These are phyloP conservation scores for Suillus tomentosus DNA, from an alignment of 768 basidiomycete genomes.

Conservation along the genomic window DNA sequence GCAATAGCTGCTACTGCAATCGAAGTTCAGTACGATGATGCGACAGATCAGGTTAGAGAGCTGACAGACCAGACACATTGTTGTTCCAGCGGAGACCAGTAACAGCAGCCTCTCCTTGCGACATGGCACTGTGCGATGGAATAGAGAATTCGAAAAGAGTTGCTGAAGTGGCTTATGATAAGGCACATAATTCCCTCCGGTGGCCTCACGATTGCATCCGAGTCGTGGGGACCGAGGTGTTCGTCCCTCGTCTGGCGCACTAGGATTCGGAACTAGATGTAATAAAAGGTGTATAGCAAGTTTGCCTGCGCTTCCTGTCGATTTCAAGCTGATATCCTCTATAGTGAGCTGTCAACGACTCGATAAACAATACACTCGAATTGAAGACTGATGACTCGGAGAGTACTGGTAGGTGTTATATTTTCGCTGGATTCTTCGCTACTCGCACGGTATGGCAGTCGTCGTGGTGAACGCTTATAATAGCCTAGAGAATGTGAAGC, in stretches of 20 bases:
- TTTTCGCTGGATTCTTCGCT: not conserved
- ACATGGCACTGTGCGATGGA: not conserved
- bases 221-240: not conserved
- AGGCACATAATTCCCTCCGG: not conserved
- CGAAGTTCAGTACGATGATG: not conserved
- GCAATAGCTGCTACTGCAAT: not conserved
- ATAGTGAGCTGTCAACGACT: not conserved
- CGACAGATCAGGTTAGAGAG: not conserved
- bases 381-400: not conserved
- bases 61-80: not conserved
- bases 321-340: not conserved
- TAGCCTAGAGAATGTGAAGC: not conserved
- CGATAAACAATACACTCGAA: not conserved
- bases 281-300: not conserved
- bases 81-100: not conserved
- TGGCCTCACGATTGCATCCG: not conserved
- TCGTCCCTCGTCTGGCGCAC: not conserved
- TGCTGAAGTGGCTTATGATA: not conserved
- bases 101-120: not conserved
- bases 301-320: not conserved
- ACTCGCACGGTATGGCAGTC: constrained; percentile 5
- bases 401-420: not conserved
- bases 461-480: constrained; percentile 1
- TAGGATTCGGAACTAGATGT: not conserved
- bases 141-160: not conserved